These are phyloP conservation scores for Neospermospora avenae DNA, from an alignment of 2,329 filamentous ascomycete genomes.

Conservation along the genomic window DNA sequence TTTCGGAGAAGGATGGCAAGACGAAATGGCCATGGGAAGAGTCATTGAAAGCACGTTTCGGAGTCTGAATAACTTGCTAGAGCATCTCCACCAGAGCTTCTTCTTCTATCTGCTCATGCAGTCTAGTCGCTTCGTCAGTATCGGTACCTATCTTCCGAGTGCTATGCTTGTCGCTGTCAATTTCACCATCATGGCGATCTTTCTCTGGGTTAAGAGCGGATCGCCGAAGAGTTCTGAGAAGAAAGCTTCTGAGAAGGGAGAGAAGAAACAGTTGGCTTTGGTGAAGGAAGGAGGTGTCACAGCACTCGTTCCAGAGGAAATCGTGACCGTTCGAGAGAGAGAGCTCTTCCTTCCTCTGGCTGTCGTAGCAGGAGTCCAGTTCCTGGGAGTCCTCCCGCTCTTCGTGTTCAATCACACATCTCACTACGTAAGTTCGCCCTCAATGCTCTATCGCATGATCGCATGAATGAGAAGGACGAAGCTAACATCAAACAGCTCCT, in stretches of 20 bases:
- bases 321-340: conserved; percentile 37
- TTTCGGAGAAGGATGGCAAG: conserved; percentile 89
- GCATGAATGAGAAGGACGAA: too few species aligned
- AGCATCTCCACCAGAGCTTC: conserved; percentile 97
- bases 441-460: too few species aligned
- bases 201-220: conserved; percentile 89
- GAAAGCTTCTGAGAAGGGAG: conserved; percentile 30
- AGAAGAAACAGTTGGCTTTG: conserved; percentile 34
- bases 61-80: conserved; percentile 92
- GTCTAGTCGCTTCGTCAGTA: conserved; percentile 90
- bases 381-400: conserved; percentile 75
- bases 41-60: conserved; percentile 87
- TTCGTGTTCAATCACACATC: conserved; percentile 80
- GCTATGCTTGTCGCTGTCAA: conserved; percentile 96
- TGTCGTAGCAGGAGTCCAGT: conserved; percentile 69
- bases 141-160: conserved; percentile 93
- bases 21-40: conserved; percentile 92
- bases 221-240: conserved; percentile 29
- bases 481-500: conserved; percentile 48
- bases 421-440: conserved; percentile 49
- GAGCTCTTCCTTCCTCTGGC: conserved; percentile 70
- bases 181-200: conserved; percentile 93
- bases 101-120: conserved; percentile 98
- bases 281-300: conserved; percentile 22
- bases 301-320: conserved; percentile 26